Evolutionary conservation across 345 rosid species (phyloP), one percentile per base, ranked within the genome.

Genomic region (Camelina hispida): DNA sequence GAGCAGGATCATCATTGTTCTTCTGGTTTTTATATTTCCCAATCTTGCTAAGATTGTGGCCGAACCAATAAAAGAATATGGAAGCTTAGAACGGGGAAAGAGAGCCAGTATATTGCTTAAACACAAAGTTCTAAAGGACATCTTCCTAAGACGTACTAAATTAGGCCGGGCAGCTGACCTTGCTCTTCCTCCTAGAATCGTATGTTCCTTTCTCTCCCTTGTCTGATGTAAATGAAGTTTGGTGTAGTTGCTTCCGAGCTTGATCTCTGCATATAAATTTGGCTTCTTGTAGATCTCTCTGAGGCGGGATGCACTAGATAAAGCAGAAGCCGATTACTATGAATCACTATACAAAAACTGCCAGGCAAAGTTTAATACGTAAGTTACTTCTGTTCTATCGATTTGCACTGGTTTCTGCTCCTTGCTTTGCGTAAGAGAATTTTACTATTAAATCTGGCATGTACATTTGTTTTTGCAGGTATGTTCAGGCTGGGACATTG

Each of bases 91-190:
- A 38, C 1, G 0, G 37, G 96, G 97, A 71, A 82, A 54, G 77
- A 81, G 97, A 69, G 99, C 97, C 58, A 92, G 90, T 97, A 78
- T 87, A 78, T 86, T 90, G 84, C 91, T 95, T 34, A 95, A 87
- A 75, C 87, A 92, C 79, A 95, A 91, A 78, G 84, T 95, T 64
- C 65, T 95, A 74, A 90, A 80, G 58, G 84, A 81, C 60, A 82
- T 90, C 15, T 75, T 92, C 72, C 73, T 95, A 68, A 86, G 99
- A 68, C 97, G 97, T 73, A 95, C 99, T 16, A 95, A 95, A 78
- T 86, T 77, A 50, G 97, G 97, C 78, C 84, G 99, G 75, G 97
- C 98, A 75, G 88, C 99, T 67, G 99, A 95, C 84, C 99, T 95
- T 65, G 97, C 97, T 20, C 96, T 95, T 84, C 97, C 99, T 78